Base-by-base conservation (phyloP, 495 filamentous ascomycete genomes). In the Rhizodiscina lignyota region DNA sequence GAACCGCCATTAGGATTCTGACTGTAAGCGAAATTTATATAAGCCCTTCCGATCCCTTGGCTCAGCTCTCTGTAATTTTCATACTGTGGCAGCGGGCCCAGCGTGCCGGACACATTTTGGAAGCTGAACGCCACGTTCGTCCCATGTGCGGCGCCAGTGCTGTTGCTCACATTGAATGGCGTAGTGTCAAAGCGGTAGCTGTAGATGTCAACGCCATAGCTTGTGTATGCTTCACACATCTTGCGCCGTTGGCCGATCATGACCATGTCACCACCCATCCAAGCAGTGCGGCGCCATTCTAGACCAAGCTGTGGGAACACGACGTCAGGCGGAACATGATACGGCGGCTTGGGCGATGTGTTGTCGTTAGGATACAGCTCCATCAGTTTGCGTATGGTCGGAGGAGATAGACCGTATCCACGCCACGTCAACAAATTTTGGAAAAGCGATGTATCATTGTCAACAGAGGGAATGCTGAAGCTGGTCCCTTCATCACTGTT, bases 401-500 rank as follows among this genome's bases (percentile, higher is more conserved):
- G n/a, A n/a, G n/a, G n/a, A n/a, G n/a, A n/a, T n/a, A n/a, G n/a
- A n/a, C n/a, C n/a, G n/a, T n/a, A n/a, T n/a, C n/a, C n/a, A n/a
- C n/a, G n/a, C n/a, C n/a, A n/a, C n/a, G n/a, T n/a, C n/a, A n/a
- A n/a, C n/a, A n/a, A n/a, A n/a, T n/a, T n/a, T n/a, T n/a, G n/a
- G n/a, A n/a, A n/a, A n/a, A n/a, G n/a, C n/a, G n/a, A n/a, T n/a
- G n/a, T n/a, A n/a, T n/a, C n/a, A n/a, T n/a, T n/a, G n/a, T n/a
- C n/a, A n/a, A n/a, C n/a, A n/a, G n/a, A n/a, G n/a, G n/a, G n/a
- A n/a, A n/a, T n/a, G 5, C 55, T 60, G 37, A 67, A 68, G 4
- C 44, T 47, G 1, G 52, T 52, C 4, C 65, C 67, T 43, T 72
- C 67, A 32, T 70, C 65, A 4, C 56, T 62, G 34, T 66, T 67